A percentile compares a stretch with the other conserved stretches of the same genome.
Conservation (phyloP, 208 protist genomes). For the Kentomonas sorsogonicus region DNA sequence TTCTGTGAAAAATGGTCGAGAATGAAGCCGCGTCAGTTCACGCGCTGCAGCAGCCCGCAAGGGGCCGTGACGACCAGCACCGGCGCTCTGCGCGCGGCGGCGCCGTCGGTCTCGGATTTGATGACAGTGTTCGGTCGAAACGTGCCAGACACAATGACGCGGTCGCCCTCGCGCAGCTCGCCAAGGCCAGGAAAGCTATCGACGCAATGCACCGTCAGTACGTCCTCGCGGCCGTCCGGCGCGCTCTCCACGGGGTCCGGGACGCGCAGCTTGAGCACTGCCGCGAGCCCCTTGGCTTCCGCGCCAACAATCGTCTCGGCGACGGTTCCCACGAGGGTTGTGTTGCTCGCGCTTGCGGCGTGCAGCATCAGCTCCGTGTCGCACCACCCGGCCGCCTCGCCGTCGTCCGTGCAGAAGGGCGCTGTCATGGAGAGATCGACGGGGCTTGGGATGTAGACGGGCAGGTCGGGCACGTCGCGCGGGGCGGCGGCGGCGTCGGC, state of each 20-base stretch:
- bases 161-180: constrained; percentile 34
- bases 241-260: too few species aligned
- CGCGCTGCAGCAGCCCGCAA: too few species aligned
- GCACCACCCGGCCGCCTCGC: constrained; percentile 30
- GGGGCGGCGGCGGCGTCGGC: background rate
- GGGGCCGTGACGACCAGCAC: too few species aligned
- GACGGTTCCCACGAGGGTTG: constrained; percentile 37
- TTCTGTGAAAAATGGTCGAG: too few species aligned
- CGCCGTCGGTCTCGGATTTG: too few species aligned
- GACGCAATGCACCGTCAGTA: too few species aligned
- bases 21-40: too few species aligned
- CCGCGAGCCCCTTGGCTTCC: constrained; percentile 17
- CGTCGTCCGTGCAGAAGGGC: constrained; percentile 47
- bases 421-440: constrained; percentile 80
- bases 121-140: constrained; percentile 50
- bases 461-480: constrained; percentile 37
- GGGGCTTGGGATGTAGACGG: constrained; percentile 83
- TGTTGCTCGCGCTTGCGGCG: constrained; percentile 74
- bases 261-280: too few species aligned
- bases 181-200: too few species aligned
- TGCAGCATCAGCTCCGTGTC: constrained; percentile 68
- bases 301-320: constrained; percentile 41
- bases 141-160: constrained; percentile 56
- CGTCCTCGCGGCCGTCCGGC: too few species aligned
- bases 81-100: too few species aligned